These are phyloP conservation scores for Russula sp. DNA, from an alignment of 768 basidiomycete genomes.

Conservation along the genomic window DNA sequence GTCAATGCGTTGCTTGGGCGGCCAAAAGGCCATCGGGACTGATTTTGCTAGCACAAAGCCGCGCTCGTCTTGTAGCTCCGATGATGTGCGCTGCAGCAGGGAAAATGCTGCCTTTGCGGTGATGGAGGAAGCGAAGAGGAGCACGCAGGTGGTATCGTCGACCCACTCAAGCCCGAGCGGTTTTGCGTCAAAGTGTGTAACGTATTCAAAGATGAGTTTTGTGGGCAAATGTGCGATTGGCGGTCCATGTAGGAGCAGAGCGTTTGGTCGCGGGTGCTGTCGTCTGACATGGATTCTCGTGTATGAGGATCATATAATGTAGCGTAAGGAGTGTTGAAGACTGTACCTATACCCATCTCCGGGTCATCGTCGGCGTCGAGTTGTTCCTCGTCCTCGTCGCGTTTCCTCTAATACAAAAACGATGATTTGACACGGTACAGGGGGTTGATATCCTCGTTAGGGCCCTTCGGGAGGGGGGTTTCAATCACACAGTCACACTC, in stretches of 20 bases:
- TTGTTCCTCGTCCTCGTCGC: conserved; percentile 42
- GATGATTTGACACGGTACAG: conserved; percentile 22
- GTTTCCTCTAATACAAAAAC: conserved; percentile 44
- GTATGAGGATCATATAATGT: background rate
- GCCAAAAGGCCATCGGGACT: conserved; percentile 73
- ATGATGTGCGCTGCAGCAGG: conserved; percentile 49
- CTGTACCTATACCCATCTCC: conserved; percentile 30
- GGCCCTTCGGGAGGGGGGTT: conserved; percentile 36
- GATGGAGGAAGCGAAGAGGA: conserved; percentile 62
- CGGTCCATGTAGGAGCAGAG: conserved; percentile 66
- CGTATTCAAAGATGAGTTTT: conserved; percentile 74
- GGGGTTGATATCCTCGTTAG: conserved; percentile 43
- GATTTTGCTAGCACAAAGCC: conserved; percentile 63
- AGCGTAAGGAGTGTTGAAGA: conserved; percentile 8
- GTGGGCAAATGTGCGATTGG: conserved; percentile 78
- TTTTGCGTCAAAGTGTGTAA: conserved; percentile 68
- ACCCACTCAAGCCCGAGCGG: conserved; percentile 85
- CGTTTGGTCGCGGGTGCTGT: conserved; percentile 56
- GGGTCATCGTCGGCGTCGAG: conserved; percentile 35
- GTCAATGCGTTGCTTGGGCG: conserved; percentile 73
- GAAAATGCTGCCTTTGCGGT: conserved; percentile 53
- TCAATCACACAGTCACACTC: conserved; percentile 46
- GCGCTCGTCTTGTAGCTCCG: conserved; percentile 51
- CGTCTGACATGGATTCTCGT: conserved; percentile 31
- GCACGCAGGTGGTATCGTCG: conserved; percentile 75